A percentile compares a stretch with the other conserved stretches of the same genome.
These are phyloP conservation scores for Talaromyces wortmannii DNA, from an alignment of 495 filamentous ascomycete genomes.

Conservation along the genomic window DNA sequence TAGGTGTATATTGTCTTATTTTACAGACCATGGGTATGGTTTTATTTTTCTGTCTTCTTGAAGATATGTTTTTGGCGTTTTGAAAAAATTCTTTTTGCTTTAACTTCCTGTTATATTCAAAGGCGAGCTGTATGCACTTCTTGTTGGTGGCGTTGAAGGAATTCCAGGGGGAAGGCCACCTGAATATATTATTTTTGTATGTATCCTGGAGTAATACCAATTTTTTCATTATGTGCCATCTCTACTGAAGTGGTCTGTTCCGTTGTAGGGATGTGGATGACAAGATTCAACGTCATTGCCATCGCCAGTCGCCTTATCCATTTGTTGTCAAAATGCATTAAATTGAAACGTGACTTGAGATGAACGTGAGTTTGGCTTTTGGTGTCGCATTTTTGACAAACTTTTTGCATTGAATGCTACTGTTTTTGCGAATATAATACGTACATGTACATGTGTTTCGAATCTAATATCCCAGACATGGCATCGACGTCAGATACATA, in stretches of 20 bases:
- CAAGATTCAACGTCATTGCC: conserved; percentile 1
- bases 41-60: not conserved
- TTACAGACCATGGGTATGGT: not conserved
- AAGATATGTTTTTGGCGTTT: not conserved
- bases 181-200: not conserved
- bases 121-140: not conserved
- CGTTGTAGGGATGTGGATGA: not conserved
- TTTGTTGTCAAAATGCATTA: no score
- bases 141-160: not conserved
- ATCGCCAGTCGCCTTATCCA: not conserved
- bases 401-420: no score
- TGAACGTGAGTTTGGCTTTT: no score
- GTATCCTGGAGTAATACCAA: no score
- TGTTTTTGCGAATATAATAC: no score
- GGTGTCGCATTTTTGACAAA: no score
- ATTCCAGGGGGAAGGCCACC: not conserved
- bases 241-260: not conserved
- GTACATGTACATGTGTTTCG: no score
- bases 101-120: not conserved
- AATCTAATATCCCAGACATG: no score
- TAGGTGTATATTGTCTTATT: conserved; percentile 6
- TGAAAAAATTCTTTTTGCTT: not conserved
- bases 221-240: no score
- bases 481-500: no score
- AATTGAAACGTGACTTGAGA: no score